Evolutionary conservation across 192 early-diverging fungal species (phyloP).

Genomic region (Coemansia sp.): DNA sequence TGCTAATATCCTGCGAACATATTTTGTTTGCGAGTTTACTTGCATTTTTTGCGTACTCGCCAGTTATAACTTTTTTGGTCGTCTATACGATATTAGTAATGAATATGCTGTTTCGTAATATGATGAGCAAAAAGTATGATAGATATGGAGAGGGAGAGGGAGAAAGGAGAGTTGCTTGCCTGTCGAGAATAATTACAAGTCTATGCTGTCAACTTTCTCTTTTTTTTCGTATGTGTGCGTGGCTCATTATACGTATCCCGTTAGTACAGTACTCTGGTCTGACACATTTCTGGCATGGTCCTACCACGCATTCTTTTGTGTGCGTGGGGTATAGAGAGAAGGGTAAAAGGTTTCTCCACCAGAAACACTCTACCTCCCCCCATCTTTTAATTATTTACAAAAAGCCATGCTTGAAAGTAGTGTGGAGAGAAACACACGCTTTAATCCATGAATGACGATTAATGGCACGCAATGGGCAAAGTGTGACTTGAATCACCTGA

Average conservation of each 20-base stretch:
- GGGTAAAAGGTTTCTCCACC: background rate
- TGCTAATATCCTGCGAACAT: background rate
- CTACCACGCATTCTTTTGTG: background rate
- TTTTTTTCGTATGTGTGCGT: background rate
- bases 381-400: background rate
- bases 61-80: background rate
- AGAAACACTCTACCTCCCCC: background rate
- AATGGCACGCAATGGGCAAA: too few species aligned
- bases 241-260: background rate
- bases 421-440: background rate
- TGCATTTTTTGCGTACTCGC: background rate
- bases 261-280: background rate
- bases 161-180: background rate
- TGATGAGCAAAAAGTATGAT: background rate
- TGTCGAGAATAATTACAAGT: background rate
- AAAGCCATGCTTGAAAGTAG: background rate
- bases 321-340: background rate
- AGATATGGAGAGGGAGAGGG: background rate
- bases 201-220: background rate
- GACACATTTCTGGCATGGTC: constrained; percentile 5
- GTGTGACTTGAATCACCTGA: too few species aligned
- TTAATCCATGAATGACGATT: background rate
- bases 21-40: background rate
- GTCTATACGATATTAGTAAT: background rate
- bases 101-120: background rate